phyloP scores from a whole-genome alignment of 1,284 basidiomycete species.

The Heterobasidion annosum region DNA sequence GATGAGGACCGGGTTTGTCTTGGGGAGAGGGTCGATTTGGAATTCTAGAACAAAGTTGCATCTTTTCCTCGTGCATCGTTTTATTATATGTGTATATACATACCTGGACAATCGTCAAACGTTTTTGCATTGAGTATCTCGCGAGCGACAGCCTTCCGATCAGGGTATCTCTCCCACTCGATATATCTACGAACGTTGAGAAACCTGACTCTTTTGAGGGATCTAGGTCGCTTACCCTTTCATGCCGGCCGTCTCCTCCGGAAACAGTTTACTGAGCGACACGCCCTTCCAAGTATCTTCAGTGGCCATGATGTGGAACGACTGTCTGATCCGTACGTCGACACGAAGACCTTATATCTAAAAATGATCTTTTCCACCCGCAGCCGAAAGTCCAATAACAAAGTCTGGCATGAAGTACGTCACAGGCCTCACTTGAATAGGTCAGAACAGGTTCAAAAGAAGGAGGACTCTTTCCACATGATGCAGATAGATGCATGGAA shows the following conservation, averaged over 20 bases:
- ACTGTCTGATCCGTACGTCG: no score
- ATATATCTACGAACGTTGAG: constrained; percentile 24
- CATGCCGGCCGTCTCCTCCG: constrained; percentile 12
- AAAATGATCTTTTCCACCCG: no score
- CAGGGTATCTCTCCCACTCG: constrained; percentile 39
- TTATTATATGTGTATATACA: constrained; percentile 1
- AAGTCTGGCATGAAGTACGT: no score
- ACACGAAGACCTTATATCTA: no score
- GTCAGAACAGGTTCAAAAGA: no score
- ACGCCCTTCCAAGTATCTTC: constrained; percentile 17
- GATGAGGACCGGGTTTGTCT: constrained; percentile 42
- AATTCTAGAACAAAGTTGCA: constrained; percentile 25
- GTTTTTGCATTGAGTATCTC: constrained; percentile 30
- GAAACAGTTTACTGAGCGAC: constrained; percentile 36
- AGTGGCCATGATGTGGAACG: neutral
- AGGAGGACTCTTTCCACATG: no score
- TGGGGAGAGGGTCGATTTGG: constrained; percentile 38
- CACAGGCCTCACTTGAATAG: no score
- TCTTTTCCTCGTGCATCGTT: neutral
- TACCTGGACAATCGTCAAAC: constrained; percentile 34
- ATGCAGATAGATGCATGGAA: no score
- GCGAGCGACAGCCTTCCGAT: constrained; percentile 31
- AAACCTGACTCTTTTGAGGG: no score
- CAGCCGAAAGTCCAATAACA: no score
- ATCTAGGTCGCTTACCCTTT: no score